These are phyloP conservation scores for Ogataea chonburiensis DNA, from an alignment of 805 yeast genomes.

Conservation along the genomic window DNA sequence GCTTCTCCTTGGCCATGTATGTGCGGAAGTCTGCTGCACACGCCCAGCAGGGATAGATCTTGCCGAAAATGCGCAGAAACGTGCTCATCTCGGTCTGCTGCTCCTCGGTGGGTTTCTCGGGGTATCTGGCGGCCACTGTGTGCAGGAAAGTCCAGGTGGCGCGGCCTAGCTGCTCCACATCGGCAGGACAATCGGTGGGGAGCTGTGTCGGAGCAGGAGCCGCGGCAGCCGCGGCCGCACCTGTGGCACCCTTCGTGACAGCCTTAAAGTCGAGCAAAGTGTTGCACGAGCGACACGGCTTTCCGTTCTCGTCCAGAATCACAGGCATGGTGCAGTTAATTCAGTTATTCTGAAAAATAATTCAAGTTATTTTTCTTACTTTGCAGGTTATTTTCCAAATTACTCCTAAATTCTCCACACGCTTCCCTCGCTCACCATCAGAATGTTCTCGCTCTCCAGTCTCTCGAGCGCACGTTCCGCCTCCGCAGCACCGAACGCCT, in stretches of 20 bases:
- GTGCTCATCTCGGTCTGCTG: constrained; percentile 72
- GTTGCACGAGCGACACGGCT: constrained; percentile 96
- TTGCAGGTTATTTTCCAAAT: not conserved
- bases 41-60: constrained; percentile 89
- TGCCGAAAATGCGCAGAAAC: constrained; percentile 69
- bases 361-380: not conserved
- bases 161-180: constrained; percentile 73
- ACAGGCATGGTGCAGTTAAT: constrained; percentile 25
- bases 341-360: not conserved
- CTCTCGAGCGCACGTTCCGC: constrained; percentile 42
- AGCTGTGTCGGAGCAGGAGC: constrained; percentile 18
- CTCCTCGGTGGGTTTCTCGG: constrained; percentile 56
- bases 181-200: constrained; percentile 74
- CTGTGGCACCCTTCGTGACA: constrained; percentile 38
- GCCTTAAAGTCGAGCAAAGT: constrained; percentile 73
- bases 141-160: constrained; percentile 93
- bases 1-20: constrained; percentile 54
- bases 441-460: constrained; percentile 44
- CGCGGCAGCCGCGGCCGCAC: constrained; percentile 20
- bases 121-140: constrained; percentile 86
- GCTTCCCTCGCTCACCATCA: constrained; percentile 48
- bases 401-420: constrained; percentile 42
- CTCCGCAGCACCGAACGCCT: constrained; percentile 44
- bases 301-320: constrained; percentile 83
- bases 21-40: constrained; percentile 82